Base-by-base conservation (phyloP, 371 early-diverging fungal genomes). In the Mortierella sp. region DNA sequence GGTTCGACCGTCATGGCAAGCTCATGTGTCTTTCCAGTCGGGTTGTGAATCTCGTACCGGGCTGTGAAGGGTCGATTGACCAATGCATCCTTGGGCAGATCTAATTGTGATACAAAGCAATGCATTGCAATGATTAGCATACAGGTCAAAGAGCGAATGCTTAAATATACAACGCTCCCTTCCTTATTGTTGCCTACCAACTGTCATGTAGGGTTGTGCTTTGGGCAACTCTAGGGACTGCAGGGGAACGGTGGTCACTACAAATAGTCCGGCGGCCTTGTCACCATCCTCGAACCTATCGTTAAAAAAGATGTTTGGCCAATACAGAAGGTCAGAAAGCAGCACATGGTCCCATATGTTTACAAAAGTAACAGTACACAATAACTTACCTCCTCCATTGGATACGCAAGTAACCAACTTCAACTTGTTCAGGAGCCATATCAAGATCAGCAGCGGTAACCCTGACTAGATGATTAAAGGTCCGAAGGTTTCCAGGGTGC, bases 1-100 rank as follows among this genome's bases (percentile, higher is more conserved):
- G 93, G 81, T 72, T 95, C 95, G n/a, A 95, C 90, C 0, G 91
- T 83, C 48, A 91, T 89, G 14, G 88, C 81, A 68, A 94, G 89
- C 50, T 95, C 94, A 13, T 91, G 89, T 10, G 93, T 54, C 24
- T 87, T 87, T 21, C 90, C 79, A 1, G 94, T 92, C 0, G 94
- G 90, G 74, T 96, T 96, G 74, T 94, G 86, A n/a, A 96, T 75
- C 24, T 82, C 84, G 83, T 94, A 94, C 8, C 89, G 78, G 28
- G 94, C 78, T 0, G 93, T 91, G 81, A 95, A 93, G 0, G 94
- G 94, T 48, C 87, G 89, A 9, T 92, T 92, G 13, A 94, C 88
- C 58, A 89, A 83, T 1, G 93, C 84, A 19, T 90, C 81, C 24
- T 89, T 88, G 8, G 96, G 95, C 21, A 91, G 70, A 70, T 91